phyloP scores from a whole-genome alignment of 352 stramenopile genomes.

The Globisporangium paddicum region DNA sequence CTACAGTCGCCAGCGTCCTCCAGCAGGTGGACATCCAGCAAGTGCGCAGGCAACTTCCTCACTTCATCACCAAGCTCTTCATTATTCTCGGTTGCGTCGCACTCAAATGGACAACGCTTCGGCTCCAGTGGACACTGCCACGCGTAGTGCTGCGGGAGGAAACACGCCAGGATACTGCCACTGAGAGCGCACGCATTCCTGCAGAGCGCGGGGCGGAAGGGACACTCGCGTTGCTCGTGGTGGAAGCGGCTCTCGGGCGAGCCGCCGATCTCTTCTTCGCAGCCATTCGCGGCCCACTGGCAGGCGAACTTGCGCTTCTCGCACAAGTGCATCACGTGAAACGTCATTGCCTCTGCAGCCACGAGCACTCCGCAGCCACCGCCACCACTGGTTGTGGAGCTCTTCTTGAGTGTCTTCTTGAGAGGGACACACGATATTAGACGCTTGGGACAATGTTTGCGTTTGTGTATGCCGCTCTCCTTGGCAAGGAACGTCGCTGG shows the following conservation, averaged over 20 bases:
- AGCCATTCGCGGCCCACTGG: slow-evolving; percentile 51
- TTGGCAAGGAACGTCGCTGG: slow-evolving; percentile 36
- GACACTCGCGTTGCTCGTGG: slow-evolving; percentile 59
- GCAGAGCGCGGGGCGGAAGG: slow-evolving; percentile 44
- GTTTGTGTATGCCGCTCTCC: slow-evolving; percentile 26
- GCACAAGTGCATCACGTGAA: slow-evolving; percentile 54
- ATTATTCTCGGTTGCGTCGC: not conserved
- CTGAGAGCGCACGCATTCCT: slow-evolving; percentile 43
- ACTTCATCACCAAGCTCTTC: not conserved
- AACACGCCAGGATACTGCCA: slow-evolving; percentile 36
- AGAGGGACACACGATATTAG: slow-evolving; percentile 29
- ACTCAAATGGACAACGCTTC: slow-evolving; percentile 36
- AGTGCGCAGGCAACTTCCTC: slow-evolving; percentile 22
- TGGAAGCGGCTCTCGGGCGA: slow-evolving; percentile 29
- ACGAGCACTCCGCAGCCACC: slow-evolving; percentile 44
- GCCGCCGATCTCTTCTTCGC: slow-evolving; percentile 33
- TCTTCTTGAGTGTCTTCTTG: slow-evolving; percentile 6
- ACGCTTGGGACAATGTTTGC: slow-evolving; percentile 49
- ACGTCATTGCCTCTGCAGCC: slow-evolving; percentile 47
- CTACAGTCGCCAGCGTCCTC: slow-evolving; percentile 44
- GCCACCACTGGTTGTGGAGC: not conserved
- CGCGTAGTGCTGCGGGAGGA: slow-evolving; percentile 48
- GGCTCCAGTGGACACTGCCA: slow-evolving; percentile 63
- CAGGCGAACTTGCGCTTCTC: slow-evolving; percentile 37
- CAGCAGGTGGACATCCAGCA: slow-evolving; percentile 38